A percentile compares a stretch with the other conserved stretches of the same genome.
These are phyloP conservation scores for Phaeosphaeriaceae sp. DNA, from an alignment of 2,329 filamentous ascomycete species.

Conservation along the genomic window DNA sequence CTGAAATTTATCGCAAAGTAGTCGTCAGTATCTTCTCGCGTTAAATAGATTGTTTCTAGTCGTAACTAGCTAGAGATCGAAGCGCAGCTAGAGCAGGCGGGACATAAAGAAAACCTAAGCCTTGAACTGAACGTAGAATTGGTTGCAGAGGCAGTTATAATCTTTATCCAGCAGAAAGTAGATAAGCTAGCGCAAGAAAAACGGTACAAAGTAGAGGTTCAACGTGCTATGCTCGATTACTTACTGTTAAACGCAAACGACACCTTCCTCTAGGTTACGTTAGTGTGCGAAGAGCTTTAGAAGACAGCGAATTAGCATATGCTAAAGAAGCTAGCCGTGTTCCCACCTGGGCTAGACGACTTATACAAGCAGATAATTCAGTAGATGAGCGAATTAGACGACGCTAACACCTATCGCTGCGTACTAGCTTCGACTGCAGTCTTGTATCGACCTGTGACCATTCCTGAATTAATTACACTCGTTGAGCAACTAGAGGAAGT, in stretches of 20 bases:
- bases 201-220: conserved; percentile 43
- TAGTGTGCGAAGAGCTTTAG: conserved; percentile 4
- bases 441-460: conserved; percentile 13
- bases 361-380: conserved; percentile 52
- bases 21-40: conserved; percentile 13
- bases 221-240: too few relatives aligned
- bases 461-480: conserved; percentile 1
- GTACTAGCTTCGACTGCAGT: conserved; percentile 39
- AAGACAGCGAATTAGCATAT: conserved; percentile 38
- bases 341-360: conserved; percentile 43
- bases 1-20: background rate
- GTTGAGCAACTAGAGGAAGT: conserved; percentile 4
- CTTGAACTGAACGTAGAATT: conserved; percentile 38
- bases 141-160: conserved; percentile 43
- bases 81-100: conserved; percentile 24
- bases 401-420: conserved; percentile 39
- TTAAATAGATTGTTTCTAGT: conserved; percentile 1
- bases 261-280: too few relatives aligned
- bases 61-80: conserved; percentile 36
- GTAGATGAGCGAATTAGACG: conserved; percentile 27
- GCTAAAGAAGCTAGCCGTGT: conserved; percentile 1
- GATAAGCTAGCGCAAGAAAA: conserved; percentile 31
- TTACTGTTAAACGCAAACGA: too few relatives aligned
- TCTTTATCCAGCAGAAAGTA: conserved; percentile 50
- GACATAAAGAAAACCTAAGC: background rate